Base-by-base conservation (phyloP, 331 rosid genomes). In the Dryas integrifolia region DNA sequence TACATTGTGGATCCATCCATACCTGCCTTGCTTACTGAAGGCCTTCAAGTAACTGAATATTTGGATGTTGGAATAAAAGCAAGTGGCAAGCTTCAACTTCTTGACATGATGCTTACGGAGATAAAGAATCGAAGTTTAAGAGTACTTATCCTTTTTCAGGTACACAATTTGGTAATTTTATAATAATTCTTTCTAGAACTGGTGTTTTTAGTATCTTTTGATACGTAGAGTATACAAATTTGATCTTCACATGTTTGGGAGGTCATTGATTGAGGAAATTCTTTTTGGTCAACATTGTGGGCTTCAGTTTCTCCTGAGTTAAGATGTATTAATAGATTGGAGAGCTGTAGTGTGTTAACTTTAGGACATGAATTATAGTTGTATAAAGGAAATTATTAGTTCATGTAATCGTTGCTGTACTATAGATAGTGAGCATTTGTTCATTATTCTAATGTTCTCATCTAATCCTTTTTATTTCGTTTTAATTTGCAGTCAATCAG, bases 71-170 rank as follows among this genome's bases (percentile, higher is more conserved):
- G 83, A 64, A 78, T 88, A 80, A 81, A 88, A 84, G 92, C 96
- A 76, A 86, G 97, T 67, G 97, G 96, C 69, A 95, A 95, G 88
- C 86, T 95, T 77, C 96, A 83, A 77, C 85, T 91, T 82, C 99
- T 95, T 76, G 96, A 89, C 80, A 76, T 79, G 79, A 86, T 95
- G 96, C 96, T 95, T 64, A 69, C 10, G 78, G 96, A 91, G 84
- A 83, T 92, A 74, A 87, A 75, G 66, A 82, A 84, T 52, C 84
- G 57, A 73, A 84, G 85, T 63, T 77, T 85, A 49, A 83, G 96
- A 79, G 93, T 64, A 41, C 86, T 95, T 5, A 53, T 95, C 73
- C 92, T 95, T 77, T 89, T 86, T 74, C 96, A 91, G 97, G 98
- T 91, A 85, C 52, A 10, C 7, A 39, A 44, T 51, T 75, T 48